Evolutionary conservation across 1,139 yeast species (phyloP).

Genomic region (Blastobotrys raffinosifermentans): DNA sequence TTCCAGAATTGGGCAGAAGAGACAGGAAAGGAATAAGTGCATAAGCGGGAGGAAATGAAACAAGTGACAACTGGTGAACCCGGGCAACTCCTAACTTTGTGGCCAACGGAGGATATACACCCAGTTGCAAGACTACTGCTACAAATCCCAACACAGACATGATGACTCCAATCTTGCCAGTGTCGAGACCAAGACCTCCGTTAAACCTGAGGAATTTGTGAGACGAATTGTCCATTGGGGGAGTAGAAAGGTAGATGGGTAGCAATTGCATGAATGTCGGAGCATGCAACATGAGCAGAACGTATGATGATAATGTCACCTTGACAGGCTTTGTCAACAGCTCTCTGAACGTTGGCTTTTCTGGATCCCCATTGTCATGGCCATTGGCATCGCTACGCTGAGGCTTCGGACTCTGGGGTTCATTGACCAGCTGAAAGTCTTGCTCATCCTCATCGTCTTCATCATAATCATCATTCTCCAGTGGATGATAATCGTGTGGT

Average conservation of each 20-base stretch:
- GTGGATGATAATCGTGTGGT: conserved; percentile 3
- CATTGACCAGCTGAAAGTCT: not conserved
- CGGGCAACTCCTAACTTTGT: conserved; percentile 43
- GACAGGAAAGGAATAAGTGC: conserved; percentile 47
- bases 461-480: conserved; percentile 10
- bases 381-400: no score
- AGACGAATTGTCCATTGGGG: conserved; percentile 31
- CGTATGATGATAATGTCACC: conserved; percentile 22
- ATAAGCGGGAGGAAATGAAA: conserved; percentile 46
- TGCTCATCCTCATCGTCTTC: conserved; percentile 7
- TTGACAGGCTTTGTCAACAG: conserved; percentile 26
- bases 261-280: conserved; percentile 52
- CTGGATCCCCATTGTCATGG: conserved; percentile 1
- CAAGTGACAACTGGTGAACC: conserved; percentile 41
- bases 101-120: conserved; percentile 52
- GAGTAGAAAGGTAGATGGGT: conserved; percentile 54
- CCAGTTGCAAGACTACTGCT: conserved; percentile 46
- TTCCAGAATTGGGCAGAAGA: conserved; percentile 41
- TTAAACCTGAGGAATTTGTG: conserved; percentile 33
- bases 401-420: not conserved
- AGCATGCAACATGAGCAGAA: conserved; percentile 42
- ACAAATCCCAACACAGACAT: conserved; percentile 50
- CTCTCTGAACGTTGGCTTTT: conserved; percentile 9
- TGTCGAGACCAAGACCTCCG: conserved; percentile 46
- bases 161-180: conserved; percentile 48